Conservation (phyloP, 352 stramenopile species). For the Pythium monospermum region DNA sequence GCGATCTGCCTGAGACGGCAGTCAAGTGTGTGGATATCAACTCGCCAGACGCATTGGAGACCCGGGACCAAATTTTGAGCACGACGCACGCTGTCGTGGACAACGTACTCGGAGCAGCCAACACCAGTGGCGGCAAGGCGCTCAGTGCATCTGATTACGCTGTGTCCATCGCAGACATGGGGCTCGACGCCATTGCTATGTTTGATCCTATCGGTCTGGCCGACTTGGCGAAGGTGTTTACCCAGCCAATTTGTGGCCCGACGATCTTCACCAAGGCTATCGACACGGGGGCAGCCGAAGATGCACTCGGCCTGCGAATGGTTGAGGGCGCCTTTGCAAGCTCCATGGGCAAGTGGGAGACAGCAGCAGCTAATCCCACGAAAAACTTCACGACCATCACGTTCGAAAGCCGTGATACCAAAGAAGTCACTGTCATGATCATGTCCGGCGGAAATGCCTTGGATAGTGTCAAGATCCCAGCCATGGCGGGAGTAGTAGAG, state of each 20-base stretch:
- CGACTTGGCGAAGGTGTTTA: slow-evolving; percentile 37
- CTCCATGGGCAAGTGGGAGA: not conserved
- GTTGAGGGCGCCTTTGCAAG: slow-evolving; percentile 33
- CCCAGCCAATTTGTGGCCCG: slow-evolving; percentile 55
- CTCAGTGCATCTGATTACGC: slow-evolving; percentile 35
- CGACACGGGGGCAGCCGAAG: slow-evolving; percentile 36
- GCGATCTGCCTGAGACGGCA: slow-evolving; percentile 4
- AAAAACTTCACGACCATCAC: not conserved
- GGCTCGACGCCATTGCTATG: slow-evolving; percentile 32
- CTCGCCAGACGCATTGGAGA: slow-evolving; percentile 3
- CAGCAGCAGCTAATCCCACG: not conserved
- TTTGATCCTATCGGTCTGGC: slow-evolving; percentile 50
- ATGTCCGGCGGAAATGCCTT: slow-evolving; percentile 6
- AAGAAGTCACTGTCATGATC: slow-evolving; percentile 12
- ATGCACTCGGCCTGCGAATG: slow-evolving; percentile 38
- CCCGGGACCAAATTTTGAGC: slow-evolving; percentile 44
- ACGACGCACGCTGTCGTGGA: slow-evolving; percentile 54
- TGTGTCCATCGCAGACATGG: slow-evolving; percentile 34
- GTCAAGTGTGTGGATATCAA: slow-evolving; percentile 1
- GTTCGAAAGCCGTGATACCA: slow-evolving; percentile 10
- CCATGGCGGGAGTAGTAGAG: not conserved
- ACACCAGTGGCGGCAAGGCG: slow-evolving; percentile 24
- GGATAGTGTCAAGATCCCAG: not conserved
- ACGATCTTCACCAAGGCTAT: slow-evolving; percentile 52
- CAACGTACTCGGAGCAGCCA: slow-evolving; percentile 36